phyloP scores from a whole-genome alignment of 371 early-diverging fungal genomes.

The Apophysomyces variabilis region DNA sequence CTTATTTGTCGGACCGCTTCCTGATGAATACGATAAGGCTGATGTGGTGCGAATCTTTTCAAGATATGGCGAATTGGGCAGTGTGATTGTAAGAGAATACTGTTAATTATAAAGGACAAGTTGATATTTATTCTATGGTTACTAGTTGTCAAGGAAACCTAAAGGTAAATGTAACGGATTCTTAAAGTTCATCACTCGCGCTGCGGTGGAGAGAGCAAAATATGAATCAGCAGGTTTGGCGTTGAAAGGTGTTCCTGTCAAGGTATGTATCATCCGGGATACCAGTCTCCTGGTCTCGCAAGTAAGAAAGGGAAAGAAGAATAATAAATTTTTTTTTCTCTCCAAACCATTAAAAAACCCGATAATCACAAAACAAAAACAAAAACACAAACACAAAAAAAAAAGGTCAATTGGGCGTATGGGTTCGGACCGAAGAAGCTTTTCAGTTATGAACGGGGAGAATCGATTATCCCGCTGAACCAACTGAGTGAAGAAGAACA shows the following conservation, averaged over 20 bases:
- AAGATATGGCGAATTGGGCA: conserved; percentile 45
- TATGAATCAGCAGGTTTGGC: conserved; percentile 27
- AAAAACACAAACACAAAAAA: background rate
- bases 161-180: conserved; percentile 45
- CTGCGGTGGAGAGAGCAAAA: conserved; percentile 38
- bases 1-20: conserved; percentile 54
- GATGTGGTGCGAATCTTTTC: conserved; percentile 41
- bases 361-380: too few species aligned
- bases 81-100: conserved; percentile 42
- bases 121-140: background rate
- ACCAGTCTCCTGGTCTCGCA: too few species aligned
- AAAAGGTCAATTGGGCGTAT: conserved; percentile 51
- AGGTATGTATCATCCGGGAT: conserved; percentile 20
- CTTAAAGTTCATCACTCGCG: conserved; percentile 38
- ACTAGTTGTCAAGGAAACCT: conserved; percentile 27
- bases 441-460: conserved; percentile 49
- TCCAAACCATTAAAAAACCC: too few species aligned
- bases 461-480: conserved; percentile 48
- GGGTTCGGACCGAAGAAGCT: conserved; percentile 55
- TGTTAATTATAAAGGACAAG: conserved; percentile 11
- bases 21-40: conserved; percentile 35
- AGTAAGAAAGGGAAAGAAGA: too few species aligned
- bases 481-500: conserved; percentile 43
- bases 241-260: conserved; percentile 33
- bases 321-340: too few species aligned